phyloP scores from a whole-genome alignment of 345 rosid species.

The Hibiscus mutabilis region DNA sequence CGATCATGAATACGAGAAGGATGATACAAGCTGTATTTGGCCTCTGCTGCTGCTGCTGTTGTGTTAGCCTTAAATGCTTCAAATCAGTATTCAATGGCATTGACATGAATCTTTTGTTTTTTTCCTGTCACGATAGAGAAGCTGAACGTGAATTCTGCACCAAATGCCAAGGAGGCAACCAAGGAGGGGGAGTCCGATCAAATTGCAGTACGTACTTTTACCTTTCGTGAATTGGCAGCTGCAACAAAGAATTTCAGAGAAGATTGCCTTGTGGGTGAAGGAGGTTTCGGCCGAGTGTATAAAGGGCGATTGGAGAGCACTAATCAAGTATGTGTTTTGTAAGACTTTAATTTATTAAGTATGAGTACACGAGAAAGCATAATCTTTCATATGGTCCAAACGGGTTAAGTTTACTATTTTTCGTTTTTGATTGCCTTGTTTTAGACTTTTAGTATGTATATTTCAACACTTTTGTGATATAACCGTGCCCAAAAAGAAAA shows the following conservation, averaged over 20 bases:
- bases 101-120: slow-evolving; percentile 8
- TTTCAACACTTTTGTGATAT: too few species aligned
- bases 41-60: neutral
- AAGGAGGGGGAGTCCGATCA: slow-evolving; percentile 43
- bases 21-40: neutral
- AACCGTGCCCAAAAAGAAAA: too few species aligned
- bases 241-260: slow-evolving; percentile 63
- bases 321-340: too few species aligned
- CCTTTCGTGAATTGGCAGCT: slow-evolving; percentile 60
- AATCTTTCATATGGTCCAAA: too few species aligned
- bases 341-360: too few species aligned
- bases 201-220: slow-evolving; percentile 56
- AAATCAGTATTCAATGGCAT: neutral
- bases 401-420: too few species aligned
- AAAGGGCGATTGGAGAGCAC: too few species aligned
- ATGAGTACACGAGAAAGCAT: too few species aligned
- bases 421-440: too few species aligned
- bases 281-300: slow-evolving; percentile 67
- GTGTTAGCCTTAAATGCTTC: neutral
- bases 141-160: slow-evolving; percentile 22
- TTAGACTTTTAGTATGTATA: too few species aligned
- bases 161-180: slow-evolving; percentile 16
- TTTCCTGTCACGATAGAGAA: slow-evolving; percentile 28
- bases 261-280: slow-evolving; percentile 65
- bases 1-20: neutral